Evolutionary conservation across 2,329 filamentous ascomycete genomes (phyloP), one percentile per base, ranked within the genome.

Genomic region (Aspergillus felis): DNA sequence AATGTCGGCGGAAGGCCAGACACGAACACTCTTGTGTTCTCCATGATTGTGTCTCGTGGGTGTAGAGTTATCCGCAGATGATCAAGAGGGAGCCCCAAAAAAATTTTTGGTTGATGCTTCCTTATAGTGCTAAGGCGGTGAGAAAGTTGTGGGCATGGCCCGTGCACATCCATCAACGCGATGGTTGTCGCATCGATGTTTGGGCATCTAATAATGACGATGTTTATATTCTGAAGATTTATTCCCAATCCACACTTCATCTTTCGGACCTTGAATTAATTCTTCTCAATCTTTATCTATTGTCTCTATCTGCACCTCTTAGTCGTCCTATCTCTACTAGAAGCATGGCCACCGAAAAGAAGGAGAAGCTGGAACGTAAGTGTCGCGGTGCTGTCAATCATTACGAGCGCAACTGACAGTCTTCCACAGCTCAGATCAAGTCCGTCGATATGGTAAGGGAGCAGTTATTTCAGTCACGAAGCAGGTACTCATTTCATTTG

Each of bases 361-460:
- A 85, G 72, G 87, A 90, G 74, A 92, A 91, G 84, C 85, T 92
- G 54, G 90, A 93, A 75, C 85, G 89, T 90, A 76, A 74, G 78
- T 66, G 24, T n/a, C 9, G 24, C 12, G 28, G 41, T 46, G 27
- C 41, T 24, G 47, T 44, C 47, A 53, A 48, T 20, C 27, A 38
- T 46, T 12, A 44, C 22, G n/a, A 50, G 32, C 44, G 54, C 52
- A 66, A 61, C 53, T 48, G 52, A 29, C 24, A 48, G 27, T 53
- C 48, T 28, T 28, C 29, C 68, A 64, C 71, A 99, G 94, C 91
- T 62, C 92, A 96, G 79, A 88, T 99, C 78, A 99, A 99, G 82
- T 96, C 92, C 67, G 93, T 91, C 58, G 94, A 99, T 74, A 99
- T 99, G 94, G 94, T 97, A 83, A 76, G 81, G 52, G 49, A 54